Evolutionary conservation across 116 monocot species (phyloP), one percentile per base, ranked within the genome.

Genomic region (Posidonia oceanica): DNA sequence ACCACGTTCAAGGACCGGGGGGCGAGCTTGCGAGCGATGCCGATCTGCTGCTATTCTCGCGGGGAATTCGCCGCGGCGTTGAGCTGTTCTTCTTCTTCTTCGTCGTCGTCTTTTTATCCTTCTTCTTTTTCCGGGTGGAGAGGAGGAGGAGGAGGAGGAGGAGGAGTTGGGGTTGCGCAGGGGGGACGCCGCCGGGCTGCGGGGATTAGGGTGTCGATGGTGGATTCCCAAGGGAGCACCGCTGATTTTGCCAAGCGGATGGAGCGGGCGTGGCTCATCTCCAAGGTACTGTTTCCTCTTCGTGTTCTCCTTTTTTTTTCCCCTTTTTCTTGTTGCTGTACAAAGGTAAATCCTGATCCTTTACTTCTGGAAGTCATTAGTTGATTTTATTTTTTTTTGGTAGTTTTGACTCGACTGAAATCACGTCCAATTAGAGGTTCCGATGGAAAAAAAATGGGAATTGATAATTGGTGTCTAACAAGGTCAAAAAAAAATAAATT

Each of bases 201-300:
- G 42, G 69, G 13, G 17, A 44, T 70, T 58, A 54, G 23, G 57
- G 70, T 55, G 14, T 70, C 70, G n/a, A 17, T 8, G 55, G 56
- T 57, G 56, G 70, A 57, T 39, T 70, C 70, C 57, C 54, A 54
- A 3, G 70, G 56, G 36, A 55, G 57, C 55, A 51, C 70, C 56
- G 54, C 55, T 10, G 70, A 70, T 39, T 70, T 70, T 14, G 37
- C 70, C 10, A 70, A 58, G 57, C 41, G 70, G 70, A 70, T 70
- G 56, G 70, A 70, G 38, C 57, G 7, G 36, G 70, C 70, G 29
- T 70, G 70, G 70, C 29, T 70, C 56, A 70, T 70, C 18, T 70
- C 70, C 38, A 54, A 70, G 70, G 70, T 70, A 56, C 69, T 53
- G 23, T 22, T n/a, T 6, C 14, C 6, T 7, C 51, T 52, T 22